These are phyloP conservation scores for Trichoderma cornu-damae DNA, from an alignment of 2,329 filamentous ascomycete species.

Conservation along the genomic window DNA sequence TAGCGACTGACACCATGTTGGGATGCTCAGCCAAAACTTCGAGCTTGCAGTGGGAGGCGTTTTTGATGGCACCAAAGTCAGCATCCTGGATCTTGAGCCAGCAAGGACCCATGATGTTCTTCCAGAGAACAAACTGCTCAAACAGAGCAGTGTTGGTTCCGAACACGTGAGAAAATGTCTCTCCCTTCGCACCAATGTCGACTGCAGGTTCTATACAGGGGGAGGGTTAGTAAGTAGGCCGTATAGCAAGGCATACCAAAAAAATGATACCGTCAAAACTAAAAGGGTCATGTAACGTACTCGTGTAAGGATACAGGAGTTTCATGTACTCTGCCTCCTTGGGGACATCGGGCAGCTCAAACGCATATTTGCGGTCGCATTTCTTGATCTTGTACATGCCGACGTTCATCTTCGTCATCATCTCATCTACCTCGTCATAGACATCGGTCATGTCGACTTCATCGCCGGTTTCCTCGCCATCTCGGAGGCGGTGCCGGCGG, in stretches of 20 bases:
- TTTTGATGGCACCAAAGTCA: slow-evolving; percentile 78
- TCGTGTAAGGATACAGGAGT: slow-evolving; percentile 90
- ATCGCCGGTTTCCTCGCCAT: slow-evolving; percentile 66
- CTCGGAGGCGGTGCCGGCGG: slow-evolving; percentile 53
- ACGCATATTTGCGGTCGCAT: slow-evolving; percentile 87
- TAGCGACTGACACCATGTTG: slow-evolving; percentile 64
- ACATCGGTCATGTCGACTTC: slow-evolving; percentile 84
- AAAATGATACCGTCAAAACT: slow-evolving; percentile 1
- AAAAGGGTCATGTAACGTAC: slow-evolving; percentile 36
- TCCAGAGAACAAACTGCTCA: slow-evolving; percentile 97
- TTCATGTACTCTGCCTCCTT: slow-evolving; percentile 91
- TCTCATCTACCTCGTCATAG: slow-evolving; percentile 77
- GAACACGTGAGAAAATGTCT: slow-evolving; percentile 92
- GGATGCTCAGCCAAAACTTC: slow-evolving; percentile 80
- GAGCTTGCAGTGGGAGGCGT: slow-evolving; percentile 94
- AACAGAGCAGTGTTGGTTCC: slow-evolving; percentile 91
- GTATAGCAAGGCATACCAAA: no score
- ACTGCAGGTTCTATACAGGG: slow-evolving; percentile 55
- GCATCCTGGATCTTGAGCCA: slow-evolving; percentile 89
- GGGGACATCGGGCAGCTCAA: slow-evolving; percentile 81
- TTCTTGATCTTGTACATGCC: slow-evolving; percentile 90
- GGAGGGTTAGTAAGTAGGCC: slow-evolving; percentile 24
- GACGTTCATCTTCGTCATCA: slow-evolving; percentile 85
- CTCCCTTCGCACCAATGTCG: slow-evolving; percentile 64
- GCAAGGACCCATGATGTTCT: slow-evolving; percentile 97